Conservation (phyloP, 108 stramenopile species). For the Cyclotella sp. region DNA sequence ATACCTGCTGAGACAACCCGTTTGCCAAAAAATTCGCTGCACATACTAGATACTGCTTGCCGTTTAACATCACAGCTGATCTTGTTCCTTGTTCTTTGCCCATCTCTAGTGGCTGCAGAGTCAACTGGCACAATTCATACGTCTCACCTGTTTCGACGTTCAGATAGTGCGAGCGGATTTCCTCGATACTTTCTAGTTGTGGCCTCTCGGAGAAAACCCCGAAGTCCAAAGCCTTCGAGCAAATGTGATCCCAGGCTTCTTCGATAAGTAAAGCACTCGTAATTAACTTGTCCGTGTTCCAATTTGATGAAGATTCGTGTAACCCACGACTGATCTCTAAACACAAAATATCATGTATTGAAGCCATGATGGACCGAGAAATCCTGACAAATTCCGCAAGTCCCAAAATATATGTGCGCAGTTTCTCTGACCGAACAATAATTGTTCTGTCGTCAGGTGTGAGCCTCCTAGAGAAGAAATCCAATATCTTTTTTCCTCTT, state of each 20-base stretch:
- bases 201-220: conserved; percentile 24
- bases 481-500: conserved; percentile 33
- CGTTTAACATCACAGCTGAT: conserved; percentile 56
- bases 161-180: conserved; percentile 41
- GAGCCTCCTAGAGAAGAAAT: conserved; percentile 17
- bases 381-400: conserved; percentile 72
- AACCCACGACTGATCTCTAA: conserved; percentile 49
- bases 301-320: conserved; percentile 18
- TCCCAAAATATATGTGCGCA: conserved; percentile 45
- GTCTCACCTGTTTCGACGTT: not conserved
- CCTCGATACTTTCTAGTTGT: conserved; percentile 40
- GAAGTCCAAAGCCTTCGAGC: conserved; percentile 23
- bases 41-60: conserved; percentile 70
- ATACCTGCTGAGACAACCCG: not conserved
- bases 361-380: conserved; percentile 64
- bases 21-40: conserved; percentile 73
- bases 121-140: conserved; percentile 60
- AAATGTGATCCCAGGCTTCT: conserved; percentile 52
- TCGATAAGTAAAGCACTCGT: conserved; percentile 50
- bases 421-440: conserved; percentile 41
- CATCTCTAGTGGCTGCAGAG: conserved; percentile 60
- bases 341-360: conserved; percentile 69
- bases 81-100: conserved; percentile 31
- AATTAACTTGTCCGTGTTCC: conserved; percentile 36
- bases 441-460: conserved; percentile 25